Conservation (phyloP, 2,329 filamentous ascomycete genomes). For the Fusarium equiseti region DNA sequence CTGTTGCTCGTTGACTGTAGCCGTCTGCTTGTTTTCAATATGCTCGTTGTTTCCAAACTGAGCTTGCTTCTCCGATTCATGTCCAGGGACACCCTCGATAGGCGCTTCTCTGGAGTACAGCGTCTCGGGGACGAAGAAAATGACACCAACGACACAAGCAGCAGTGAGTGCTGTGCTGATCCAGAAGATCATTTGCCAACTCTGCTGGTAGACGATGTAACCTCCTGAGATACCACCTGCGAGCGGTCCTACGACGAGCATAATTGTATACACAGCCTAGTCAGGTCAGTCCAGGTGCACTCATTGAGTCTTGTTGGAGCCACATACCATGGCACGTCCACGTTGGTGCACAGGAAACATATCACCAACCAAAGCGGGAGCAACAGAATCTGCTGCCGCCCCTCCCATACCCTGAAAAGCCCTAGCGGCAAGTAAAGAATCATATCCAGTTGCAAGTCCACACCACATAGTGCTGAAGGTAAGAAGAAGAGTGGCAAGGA, state of each 20-base stretch:
- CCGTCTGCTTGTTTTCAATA: slow-evolving; percentile 9
- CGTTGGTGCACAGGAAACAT: slow-evolving; percentile 54
- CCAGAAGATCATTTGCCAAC: slow-evolving; percentile 53
- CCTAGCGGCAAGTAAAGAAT: slow-evolving; percentile 47
- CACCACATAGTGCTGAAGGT: slow-evolving; percentile 47
- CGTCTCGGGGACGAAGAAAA: slow-evolving; percentile 54
- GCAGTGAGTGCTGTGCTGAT: slow-evolving; percentile 48
- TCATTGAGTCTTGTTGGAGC: fast-evolving
- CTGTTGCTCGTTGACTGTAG: not conserved
- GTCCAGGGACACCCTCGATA: not conserved
- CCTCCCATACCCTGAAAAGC: slow-evolving; percentile 52
- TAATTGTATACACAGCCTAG: slow-evolving; percentile 52
- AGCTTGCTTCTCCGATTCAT: slow-evolving; percentile 3
- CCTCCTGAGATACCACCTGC: slow-evolving; percentile 53
- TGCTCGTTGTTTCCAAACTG: slow-evolving; percentile 20
- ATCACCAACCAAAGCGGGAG: slow-evolving; percentile 52
- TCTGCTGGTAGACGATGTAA: slow-evolving; percentile 51
- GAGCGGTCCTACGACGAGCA: slow-evolving; percentile 49
- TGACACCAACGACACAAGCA: slow-evolving; percentile 37
- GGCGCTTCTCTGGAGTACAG: slow-evolving; percentile 44
- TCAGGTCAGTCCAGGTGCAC: fast-evolving
- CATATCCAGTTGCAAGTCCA: slow-evolving; percentile 41
- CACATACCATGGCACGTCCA: slow-evolving; percentile 49
- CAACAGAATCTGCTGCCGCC: slow-evolving; percentile 52
- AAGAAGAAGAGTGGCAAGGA: slow-evolving; percentile 49